Percentiles rank a stretch among this genome's conserved stretches.
Conservation (phyloP, 1,284 basidiomycete genomes). For the Apiotrichum brassicae region DNA sequence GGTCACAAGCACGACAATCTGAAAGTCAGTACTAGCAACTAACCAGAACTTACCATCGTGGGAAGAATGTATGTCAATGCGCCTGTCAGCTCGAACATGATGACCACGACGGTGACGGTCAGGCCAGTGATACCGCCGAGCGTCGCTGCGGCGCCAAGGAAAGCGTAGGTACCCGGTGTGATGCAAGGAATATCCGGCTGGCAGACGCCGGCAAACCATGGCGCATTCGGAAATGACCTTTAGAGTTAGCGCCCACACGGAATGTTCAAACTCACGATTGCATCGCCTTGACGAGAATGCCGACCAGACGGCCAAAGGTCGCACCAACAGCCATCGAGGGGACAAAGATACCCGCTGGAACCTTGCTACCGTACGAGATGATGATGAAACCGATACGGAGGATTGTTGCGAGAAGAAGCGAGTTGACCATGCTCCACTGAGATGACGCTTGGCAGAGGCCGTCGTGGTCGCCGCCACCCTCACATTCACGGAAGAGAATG, state of each 20-base stretch:
- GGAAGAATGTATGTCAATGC: conserved; percentile 96
- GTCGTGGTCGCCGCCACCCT: conserved; percentile 84
- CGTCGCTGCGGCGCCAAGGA: conserved; percentile 90
- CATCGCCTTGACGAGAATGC: conserved; percentile 88
- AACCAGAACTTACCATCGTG: conserved; percentile 79
- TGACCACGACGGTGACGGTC: conserved; percentile 96
- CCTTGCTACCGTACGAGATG: conserved; percentile 90
- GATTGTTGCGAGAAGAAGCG: conserved; percentile 82
- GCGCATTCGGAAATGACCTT: conserved; percentile 72
- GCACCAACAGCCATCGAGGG: conserved; percentile 97
- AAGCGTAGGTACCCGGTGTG: conserved; percentile 95
- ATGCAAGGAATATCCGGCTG: conserved; percentile 91
- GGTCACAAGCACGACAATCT: conserved; percentile 94
- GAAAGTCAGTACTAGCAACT: conserved; percentile 79
- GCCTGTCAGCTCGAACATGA: conserved; percentile 99
- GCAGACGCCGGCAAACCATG: conserved; percentile 78
- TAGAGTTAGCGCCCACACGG: not conserved
- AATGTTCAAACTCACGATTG: conserved; percentile 58
- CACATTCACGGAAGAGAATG: conserved; percentile 94
- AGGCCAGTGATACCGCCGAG: conserved; percentile 93
- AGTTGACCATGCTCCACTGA: conserved; percentile 94
- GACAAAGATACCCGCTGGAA: conserved; percentile 95
- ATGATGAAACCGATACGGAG: conserved; percentile 81
- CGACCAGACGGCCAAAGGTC: conserved; percentile 90
- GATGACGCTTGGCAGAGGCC: conserved; percentile 89